Evolutionary conservation across 768 basidiomycete species (phyloP).

Genomic region (Boletellus ananiceps): DNA sequence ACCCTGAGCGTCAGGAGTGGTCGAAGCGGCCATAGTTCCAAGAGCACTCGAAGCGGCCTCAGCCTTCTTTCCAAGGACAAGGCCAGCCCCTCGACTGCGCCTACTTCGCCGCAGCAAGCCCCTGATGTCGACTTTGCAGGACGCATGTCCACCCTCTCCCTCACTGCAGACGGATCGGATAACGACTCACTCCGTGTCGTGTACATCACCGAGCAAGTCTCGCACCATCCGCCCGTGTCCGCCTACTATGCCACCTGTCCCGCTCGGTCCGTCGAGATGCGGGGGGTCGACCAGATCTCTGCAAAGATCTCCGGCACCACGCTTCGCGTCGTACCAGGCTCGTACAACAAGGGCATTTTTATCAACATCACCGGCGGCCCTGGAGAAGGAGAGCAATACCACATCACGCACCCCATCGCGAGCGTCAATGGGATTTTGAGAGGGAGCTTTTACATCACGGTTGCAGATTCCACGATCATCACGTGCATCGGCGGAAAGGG

Average conservation of each 20-base stretch:
- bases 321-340: slow-evolving; percentile 77
- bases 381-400: slow-evolving; percentile 77
- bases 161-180: slow-evolving; percentile 35
- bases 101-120: slow-evolving; percentile 45
- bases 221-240: slow-evolving; percentile 95
- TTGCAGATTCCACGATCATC: slow-evolving; percentile 73
- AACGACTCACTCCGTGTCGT: slow-evolving; percentile 55
- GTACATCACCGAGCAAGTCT: slow-evolving; percentile 90
- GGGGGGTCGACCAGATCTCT: slow-evolving; percentile 88
- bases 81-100: slow-evolving; percentile 30
- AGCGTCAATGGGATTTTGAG: slow-evolving; percentile 88
- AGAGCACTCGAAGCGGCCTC: slow-evolving; percentile 54
- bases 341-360: slow-evolving; percentile 85
- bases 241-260: slow-evolving; percentile 80
- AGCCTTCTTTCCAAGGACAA: slow-evolving; percentile 51
- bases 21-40: slow-evolving; percentile 51
- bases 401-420: slow-evolving; percentile 87
- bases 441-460: slow-evolving; percentile 88
- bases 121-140: slow-evolving; percentile 41
- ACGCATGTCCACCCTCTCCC: slow-evolving; percentile 57
- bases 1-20: slow-evolving; percentile 48
- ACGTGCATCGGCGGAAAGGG: slow-evolving; percentile 71
- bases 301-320: slow-evolving; percentile 89
- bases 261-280: slow-evolving; percentile 60
- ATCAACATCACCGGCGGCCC: slow-evolving; percentile 68